Base-by-base conservation (phyloP, 1,284 basidiomycete genomes). In the Chalciporus sp. region DNA sequence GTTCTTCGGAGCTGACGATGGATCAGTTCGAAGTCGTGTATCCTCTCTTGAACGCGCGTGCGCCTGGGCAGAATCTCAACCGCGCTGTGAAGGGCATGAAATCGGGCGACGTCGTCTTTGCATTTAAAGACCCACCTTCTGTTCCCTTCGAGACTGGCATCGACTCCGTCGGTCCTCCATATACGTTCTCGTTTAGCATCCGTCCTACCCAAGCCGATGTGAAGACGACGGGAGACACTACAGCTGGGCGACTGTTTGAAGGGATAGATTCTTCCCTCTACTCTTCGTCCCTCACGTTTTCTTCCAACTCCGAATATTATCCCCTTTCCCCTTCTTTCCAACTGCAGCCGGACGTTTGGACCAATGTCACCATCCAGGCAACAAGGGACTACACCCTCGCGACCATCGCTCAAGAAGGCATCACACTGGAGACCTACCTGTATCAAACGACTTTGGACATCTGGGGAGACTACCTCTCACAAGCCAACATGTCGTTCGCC, bases 401-500 rank as follows among this genome's bases (percentile, higher is more conserved):
- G 0, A 50, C 68, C 8, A 59, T 75, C 43, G 33, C 47, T 27
- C 26, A 45, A 40, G 56, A 58, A n/a, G 47, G 31, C 33, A 46
- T 35, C 1, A 31, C 47, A 3, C 63, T 65, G 19, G 61, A 65
- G 42, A 62, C 58, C n/a, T 61, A 63, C 31, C 74, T 64, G 59
- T 77, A 75, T 62, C 63, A 61, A 42, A 74, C 74, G 16, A 61
- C 62, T 46, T 58, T 77, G 53, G 67, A 72, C 52, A 74, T 77
- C 16, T 76, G 74, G 73, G 74, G 74, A 4, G 71, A 71, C 42
- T 72, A 72, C 39, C 70, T 75, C 61, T 64, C 63, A 31, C 55
- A 63, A 20, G 74, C 70, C 33, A 78, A 78, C 51, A 76, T 78
- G 73, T 77, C 75, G 7, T 78, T 78, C 51, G 75, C 76, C 3